Percentiles rank a stretch among this genome's conserved stretches.
These are phyloP conservation scores for Gossypium thurberi DNA, from an alignment of 345 rosid genomes.

Conservation along the genomic window DNA sequence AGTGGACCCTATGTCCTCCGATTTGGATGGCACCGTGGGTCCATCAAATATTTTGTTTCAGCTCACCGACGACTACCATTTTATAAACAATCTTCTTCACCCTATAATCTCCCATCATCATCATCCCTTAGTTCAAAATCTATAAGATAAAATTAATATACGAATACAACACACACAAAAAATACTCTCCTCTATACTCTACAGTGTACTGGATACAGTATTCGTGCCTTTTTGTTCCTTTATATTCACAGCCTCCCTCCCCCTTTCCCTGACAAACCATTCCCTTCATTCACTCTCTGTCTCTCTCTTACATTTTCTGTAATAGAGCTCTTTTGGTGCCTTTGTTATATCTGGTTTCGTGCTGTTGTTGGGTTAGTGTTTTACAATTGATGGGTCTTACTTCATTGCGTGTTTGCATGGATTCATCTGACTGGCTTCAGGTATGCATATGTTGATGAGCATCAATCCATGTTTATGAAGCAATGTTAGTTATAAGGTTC, in stretches of 20 bases:
- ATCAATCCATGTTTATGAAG: neutral
- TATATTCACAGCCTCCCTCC: conserved; percentile 54
- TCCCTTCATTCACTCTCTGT: conserved; percentile 17
- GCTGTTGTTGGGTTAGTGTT: neutral
- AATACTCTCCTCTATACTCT: conserved; percentile 6
- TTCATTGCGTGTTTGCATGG: conserved; percentile 93
- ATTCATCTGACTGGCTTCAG: conserved; percentile 93
- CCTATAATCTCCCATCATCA: neutral
- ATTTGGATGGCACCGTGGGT: conserved; percentile 21
- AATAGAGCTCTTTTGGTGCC: neutral
- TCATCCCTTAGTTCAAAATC: neutral
- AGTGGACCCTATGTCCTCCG: conserved; percentile 30
- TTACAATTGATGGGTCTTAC: conserved; percentile 47
- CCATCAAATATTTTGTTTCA: conserved; percentile 26
- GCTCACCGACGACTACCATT: conserved; percentile 42
- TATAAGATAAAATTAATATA: neutral
- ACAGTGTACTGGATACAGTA: neutral
- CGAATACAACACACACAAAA: neutral
- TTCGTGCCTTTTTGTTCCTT: conserved; percentile 49
- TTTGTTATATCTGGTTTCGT: neutral
- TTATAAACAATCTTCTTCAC: too few relatives aligned
- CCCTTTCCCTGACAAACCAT: conserved; percentile 2
- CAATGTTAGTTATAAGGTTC: neutral
- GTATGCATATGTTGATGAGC: conserved; percentile 23
- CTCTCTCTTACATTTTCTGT: conserved; percentile 1